Percentiles rank a stretch among this genome's conserved stretches.
These are phyloP conservation scores for Arthrobotrys conoides DNA, from an alignment of 2,329 filamentous ascomycete species.

Conservation along the genomic window DNA sequence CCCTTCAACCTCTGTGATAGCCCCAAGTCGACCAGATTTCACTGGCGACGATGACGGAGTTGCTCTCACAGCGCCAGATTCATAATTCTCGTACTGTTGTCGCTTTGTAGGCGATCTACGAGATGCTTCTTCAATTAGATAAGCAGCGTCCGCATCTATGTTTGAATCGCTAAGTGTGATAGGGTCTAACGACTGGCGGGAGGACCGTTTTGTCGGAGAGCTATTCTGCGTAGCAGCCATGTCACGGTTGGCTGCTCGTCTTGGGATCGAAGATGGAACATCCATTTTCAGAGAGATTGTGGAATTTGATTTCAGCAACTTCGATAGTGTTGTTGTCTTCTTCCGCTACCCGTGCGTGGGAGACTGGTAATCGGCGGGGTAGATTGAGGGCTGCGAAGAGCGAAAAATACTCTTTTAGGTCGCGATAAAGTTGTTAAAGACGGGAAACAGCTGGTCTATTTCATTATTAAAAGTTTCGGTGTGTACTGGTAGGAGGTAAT, in stretches of 20 bases:
- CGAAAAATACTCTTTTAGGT: not conserved
- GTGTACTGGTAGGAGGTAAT: not conserved
- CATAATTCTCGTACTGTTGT: slow-evolving; percentile 24
- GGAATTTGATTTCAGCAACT: not conserved
- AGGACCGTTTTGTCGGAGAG: slow-evolving; percentile 46
- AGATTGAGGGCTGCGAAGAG: not conserved
- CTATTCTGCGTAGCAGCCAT: slow-evolving; percentile 13
- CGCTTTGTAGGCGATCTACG: slow-evolving; percentile 48
- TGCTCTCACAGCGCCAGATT: not conserved
- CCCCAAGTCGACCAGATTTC: slow-evolving; percentile 33
- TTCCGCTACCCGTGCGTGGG: not conserved
- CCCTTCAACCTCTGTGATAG: slow-evolving; percentile 45
- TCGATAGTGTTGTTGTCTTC: not conserved
- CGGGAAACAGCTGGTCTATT: not conserved
- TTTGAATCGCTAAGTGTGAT: slow-evolving; percentile 39
- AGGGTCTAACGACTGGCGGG: slow-evolving; percentile 41
- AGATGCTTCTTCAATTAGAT: slow-evolving; percentile 33
- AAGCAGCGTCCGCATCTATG: slow-evolving; percentile 43
- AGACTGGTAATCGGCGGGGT: slow-evolving; percentile 14
- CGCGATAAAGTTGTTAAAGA: not conserved
- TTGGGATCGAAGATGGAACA: slow-evolving; percentile 52
- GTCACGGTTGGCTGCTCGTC: slow-evolving; percentile 45
- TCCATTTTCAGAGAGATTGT: slow-evolving; percentile 26
- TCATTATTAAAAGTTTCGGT: not conserved
- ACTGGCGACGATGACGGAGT: slow-evolving; percentile 41